Base-by-base conservation (phyloP, 106 monocot species). In the Phalaenopsis equestris region DNA sequence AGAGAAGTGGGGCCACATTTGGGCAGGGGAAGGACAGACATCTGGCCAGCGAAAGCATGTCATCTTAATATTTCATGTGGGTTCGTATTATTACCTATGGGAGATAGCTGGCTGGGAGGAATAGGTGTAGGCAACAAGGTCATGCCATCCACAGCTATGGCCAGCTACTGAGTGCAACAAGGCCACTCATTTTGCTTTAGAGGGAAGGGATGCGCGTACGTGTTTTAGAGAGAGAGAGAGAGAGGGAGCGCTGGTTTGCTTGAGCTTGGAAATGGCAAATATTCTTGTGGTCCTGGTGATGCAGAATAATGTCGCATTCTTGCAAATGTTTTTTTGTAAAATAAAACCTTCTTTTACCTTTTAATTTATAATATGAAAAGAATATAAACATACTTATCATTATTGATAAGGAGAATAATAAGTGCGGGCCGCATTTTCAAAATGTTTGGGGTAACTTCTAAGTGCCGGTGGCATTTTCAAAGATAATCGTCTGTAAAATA, bases 91-190 rank as follows among this genome's bases (percentile, higher is more conserved):
- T 74, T 42, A 43, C 74, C 74, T 74, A 42, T 74, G 74, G 10
- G 15, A 43, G 74, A 41, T 74, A 74, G 74, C 42, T 43, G 7
- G 18, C 42, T 43, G 7, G 18, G 73, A 42, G 2, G 17, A 6
- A 39, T 73, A 42, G 73, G 42, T 5, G 2, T 74, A 74, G 74
- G 8, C 74, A 74, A 43, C 41, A 42, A 42, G 42, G 74, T 74
- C 74, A 74, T 43, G 43, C 42, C 74, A 74, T 74, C 42, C 74
- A 74, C 74, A 74, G 74, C 74, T 42, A 38, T 74, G 74, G 74
- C 74, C 74, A 74, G 74, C 74, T 74, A 74, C 74, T 74, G 2
- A 39, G 12, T 4, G 38, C 37, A 70, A 70, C 36, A 8, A 70
- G 39, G 64, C 64, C 64, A 21, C 64, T 65, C 64, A 23, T 65